phyloP scores from a whole-genome alignment of 768 basidiomycete species.

The Podaxis mareebaensis region DNA sequence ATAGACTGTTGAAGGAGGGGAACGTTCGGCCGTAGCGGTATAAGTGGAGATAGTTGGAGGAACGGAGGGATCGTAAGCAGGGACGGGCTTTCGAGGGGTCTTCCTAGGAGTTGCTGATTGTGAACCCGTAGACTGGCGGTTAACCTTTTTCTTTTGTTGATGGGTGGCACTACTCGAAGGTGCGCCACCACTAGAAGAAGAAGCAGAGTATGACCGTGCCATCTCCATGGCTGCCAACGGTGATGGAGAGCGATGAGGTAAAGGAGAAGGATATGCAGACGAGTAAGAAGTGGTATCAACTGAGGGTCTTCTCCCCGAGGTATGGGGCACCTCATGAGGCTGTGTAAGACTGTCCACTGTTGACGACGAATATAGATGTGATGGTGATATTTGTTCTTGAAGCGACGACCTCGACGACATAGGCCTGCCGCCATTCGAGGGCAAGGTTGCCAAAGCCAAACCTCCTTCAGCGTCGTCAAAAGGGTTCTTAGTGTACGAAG shows the following conservation, averaged over 20 bases:
- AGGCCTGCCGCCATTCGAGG: slow-evolving; percentile 19
- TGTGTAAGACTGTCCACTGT: neutral
- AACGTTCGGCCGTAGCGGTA: neutral
- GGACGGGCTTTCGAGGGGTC: slow-evolving; percentile 56
- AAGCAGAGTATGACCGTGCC: slow-evolving; percentile 12
- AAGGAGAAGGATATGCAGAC: slow-evolving; percentile 19
- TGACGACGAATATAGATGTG: neutral
- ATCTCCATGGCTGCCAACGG: neutral
- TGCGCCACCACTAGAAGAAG: slow-evolving; percentile 13
- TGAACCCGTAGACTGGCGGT: slow-evolving; percentile 26
- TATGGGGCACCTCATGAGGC: neutral
- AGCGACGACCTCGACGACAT: slow-evolving; percentile 14
- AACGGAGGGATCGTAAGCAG: slow-evolving; percentile 41
- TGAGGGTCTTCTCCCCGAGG: slow-evolving; percentile 17
- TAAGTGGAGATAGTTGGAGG: slow-evolving; percentile 17
- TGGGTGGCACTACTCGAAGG: neutral
- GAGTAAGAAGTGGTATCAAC: slow-evolving; percentile 29
- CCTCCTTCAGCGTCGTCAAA: slow-evolving; percentile 23
- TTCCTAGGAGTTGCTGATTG: slow-evolving; percentile 24
- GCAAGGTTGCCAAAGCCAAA: slow-evolving; percentile 24
- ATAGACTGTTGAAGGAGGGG: slow-evolving; percentile 2
- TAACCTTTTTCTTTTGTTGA: slow-evolving; percentile 21
- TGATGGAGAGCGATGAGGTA: slow-evolving; percentile 10
- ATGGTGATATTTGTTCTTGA: neutral
- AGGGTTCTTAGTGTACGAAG: slow-evolving; percentile 15